These are phyloP conservation scores for Lactuca sativa DNA, from an alignment of 129 eudicot genomes.

Conservation along the genomic window DNA sequence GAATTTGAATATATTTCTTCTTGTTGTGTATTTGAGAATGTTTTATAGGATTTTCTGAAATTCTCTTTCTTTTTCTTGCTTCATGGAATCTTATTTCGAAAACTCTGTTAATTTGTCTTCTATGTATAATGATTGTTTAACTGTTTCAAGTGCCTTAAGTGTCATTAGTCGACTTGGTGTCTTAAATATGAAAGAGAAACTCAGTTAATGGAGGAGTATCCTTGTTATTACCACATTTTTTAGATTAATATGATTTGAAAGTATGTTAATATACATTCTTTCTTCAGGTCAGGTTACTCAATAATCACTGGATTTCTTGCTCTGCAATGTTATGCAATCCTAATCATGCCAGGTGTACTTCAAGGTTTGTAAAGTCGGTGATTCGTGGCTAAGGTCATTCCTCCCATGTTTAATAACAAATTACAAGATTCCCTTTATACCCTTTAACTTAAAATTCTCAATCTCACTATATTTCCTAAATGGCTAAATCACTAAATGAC, in stretches of 20 bases:
- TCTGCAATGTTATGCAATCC: constrained; percentile 73
- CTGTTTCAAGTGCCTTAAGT: no score
- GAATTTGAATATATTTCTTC: background rate
- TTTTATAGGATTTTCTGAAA: no score
- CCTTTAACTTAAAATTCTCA: background rate
- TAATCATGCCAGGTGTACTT: constrained; percentile 85
- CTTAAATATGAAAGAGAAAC: no score
- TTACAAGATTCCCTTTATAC: constrained; percentile 5
- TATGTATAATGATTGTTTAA: no score
- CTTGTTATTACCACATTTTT: background rate
- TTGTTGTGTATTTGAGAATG: no score
- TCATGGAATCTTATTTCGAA: background rate
- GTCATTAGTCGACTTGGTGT: no score
- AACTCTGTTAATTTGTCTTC: no score
- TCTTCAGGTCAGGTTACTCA: constrained; percentile 91
- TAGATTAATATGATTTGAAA: constrained; percentile 5
- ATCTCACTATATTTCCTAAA: constrained; percentile 12
- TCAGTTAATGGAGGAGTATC: no score
- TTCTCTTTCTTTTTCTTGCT: background rate
- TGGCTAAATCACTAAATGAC: constrained; percentile 15
- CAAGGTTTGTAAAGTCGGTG: constrained; percentile 70
- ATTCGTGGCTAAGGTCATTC: constrained; percentile 33
- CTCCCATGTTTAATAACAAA: constrained; percentile 22
- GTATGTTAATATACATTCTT: constrained; percentile 20
- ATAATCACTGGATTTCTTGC: constrained; percentile 76